Evolutionary conservation across 805 yeast species (phyloP), one percentile per base, ranked within the genome.

Genomic region (Cyberlindnera lachancei): DNA sequence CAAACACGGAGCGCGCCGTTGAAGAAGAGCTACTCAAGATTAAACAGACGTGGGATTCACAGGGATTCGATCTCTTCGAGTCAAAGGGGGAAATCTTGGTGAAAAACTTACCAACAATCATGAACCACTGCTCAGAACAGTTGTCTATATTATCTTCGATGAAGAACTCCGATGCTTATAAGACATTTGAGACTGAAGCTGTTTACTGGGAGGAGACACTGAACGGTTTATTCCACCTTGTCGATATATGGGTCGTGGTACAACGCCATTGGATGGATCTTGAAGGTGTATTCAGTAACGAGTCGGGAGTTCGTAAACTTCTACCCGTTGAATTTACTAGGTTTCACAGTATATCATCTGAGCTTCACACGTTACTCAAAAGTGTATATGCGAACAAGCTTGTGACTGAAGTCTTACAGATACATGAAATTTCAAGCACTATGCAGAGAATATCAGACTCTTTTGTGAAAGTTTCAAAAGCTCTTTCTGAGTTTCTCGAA

Each of bases 251-350:
- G 94, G 67, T 81, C 18, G 95, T 85, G 21, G 82, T 77, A 2
- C 97, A 90, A 53, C 62, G 79, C n/a, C 84, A 79, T 46, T 88
- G 95, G 94, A 72, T 84, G 2, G 86, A 90, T 50, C 61, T 88
- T 15, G 79, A 75, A 41, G 95, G 95, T 3, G 74, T 86, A 0
- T 80, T 90, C 47, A 77, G 73, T 5, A 59, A 65, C 1, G 71
- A 68, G 26, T 62, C 63, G 3, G 86, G 79, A 23, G 68, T 87
- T 14, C 63, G 66, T 36, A 62, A 58, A n/a, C 53, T 84, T 2
- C 59, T 88, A 9, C 92, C 94, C 0, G 48, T 71, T 4, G 96
- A 87, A 44, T 63, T 79, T 0, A 50, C 79, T 0, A 60, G 94
- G 27, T 88, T 84, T 50, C 65, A 64, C 15, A 73, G 69, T 30